phyloP scores from a whole-genome alignment of 2,329 filamentous ascomycete species.

The Microcera coccophila region DNA sequence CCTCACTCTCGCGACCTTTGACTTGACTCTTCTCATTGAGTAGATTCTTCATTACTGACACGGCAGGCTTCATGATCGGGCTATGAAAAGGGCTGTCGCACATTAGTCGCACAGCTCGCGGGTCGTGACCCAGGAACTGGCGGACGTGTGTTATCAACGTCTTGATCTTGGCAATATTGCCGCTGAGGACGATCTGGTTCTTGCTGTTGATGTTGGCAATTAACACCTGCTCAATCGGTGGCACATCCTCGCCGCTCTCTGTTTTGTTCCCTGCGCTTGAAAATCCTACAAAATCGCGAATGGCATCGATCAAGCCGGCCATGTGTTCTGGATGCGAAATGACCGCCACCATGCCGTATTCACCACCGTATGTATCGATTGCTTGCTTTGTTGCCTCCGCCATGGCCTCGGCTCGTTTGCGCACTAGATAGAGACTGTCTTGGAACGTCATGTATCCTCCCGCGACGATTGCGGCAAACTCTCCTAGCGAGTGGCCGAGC shows the following conservation, averaged over 20 bases:
- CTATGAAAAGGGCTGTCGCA: slow-evolving; percentile 89
- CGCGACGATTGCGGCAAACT: slow-evolving; percentile 86
- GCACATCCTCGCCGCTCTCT: slow-evolving; percentile 63
- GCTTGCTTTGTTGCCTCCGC: slow-evolving; percentile 68
- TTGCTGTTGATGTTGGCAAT: slow-evolving; percentile 95
- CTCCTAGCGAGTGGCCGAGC: slow-evolving; percentile 85
- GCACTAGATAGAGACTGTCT: slow-evolving; percentile 74
- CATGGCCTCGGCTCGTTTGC: slow-evolving; percentile 78
- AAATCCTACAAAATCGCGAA: slow-evolving; percentile 74
- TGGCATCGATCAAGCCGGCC: slow-evolving; percentile 62
- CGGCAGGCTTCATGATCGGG: slow-evolving; percentile 84
- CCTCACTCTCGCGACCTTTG: slow-evolving; percentile 50
- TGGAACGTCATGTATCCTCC: slow-evolving; percentile 74
- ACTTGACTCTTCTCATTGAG: slow-evolving; percentile 57
- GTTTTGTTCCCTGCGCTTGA: slow-evolving; percentile 60
- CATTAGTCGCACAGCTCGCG: slow-evolving; percentile 79
- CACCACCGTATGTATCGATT: slow-evolving; percentile 64
- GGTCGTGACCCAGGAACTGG: slow-evolving; percentile 88
- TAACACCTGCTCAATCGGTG: slow-evolving; percentile 78
- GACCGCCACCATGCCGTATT: slow-evolving; percentile 91
- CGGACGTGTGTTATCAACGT: slow-evolving; percentile 78
- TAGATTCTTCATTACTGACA: slow-evolving; percentile 66
- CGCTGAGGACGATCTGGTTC: slow-evolving; percentile 92
- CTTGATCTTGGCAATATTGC: slow-evolving; percentile 77
- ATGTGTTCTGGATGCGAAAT: slow-evolving; percentile 83